These are phyloP conservation scores for Ampelocalamus luodianensis DNA, from an alignment of 176 grass and related monocot genomes.

Conservation along the genomic window DNA sequence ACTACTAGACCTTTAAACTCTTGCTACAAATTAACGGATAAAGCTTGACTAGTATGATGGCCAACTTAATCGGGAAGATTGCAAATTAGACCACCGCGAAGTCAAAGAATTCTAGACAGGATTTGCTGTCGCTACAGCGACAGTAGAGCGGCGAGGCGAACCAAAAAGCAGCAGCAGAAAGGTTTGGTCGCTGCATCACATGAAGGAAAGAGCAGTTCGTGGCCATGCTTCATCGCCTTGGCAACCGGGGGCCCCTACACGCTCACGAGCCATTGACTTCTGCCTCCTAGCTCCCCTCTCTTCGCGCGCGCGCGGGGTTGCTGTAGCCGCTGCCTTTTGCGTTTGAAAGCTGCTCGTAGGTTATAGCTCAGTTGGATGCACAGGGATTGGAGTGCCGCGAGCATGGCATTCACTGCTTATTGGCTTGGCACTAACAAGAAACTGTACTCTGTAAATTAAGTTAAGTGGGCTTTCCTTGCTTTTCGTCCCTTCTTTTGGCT, in stretches of 20 bases:
- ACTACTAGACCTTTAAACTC: too few species aligned
- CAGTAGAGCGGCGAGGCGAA: neutral
- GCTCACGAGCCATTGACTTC: neutral
- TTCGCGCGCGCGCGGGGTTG: neutral
- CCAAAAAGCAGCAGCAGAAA: neutral
- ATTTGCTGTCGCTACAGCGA: conserved; percentile 27
- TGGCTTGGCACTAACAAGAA: neutral
- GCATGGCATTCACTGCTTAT: neutral
- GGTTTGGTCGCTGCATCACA: conserved; percentile 7
- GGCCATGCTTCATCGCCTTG: neutral
- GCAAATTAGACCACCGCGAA: neutral
- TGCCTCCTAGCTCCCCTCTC: neutral
- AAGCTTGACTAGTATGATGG: neutral
- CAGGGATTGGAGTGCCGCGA: neutral
- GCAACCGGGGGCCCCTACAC: neutral
- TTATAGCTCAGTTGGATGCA: neutral
- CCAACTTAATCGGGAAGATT: neutral
- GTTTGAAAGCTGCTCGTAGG: conserved; percentile 22
- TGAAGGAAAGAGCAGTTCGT: neutral
- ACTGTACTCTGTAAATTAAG: neutral
- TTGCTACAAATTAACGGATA: neutral
- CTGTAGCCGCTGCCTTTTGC: conserved; percentile 23
- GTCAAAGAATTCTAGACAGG: conserved; percentile 35
- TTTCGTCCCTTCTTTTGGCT: neutral
- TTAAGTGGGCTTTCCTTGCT: neutral